Evolutionary conservation across 164 flowering plant genomes (phyloP), one percentile per base, ranked within the genome.

Genomic region (Piper longum): DNA sequence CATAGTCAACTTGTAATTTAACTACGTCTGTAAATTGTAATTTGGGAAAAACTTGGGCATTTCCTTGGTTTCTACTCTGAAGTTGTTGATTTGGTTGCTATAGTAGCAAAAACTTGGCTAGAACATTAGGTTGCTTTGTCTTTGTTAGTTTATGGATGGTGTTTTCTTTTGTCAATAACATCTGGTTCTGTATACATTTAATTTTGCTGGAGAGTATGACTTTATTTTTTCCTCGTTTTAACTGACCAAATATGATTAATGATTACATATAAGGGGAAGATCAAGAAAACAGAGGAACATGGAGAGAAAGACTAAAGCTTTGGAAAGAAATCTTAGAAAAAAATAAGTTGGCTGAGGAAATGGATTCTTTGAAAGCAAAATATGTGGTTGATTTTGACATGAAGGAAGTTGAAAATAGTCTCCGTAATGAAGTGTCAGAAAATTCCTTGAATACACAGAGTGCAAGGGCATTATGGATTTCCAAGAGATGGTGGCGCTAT

Each of bases 401-500:
- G 98, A 82, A 86, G 78, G 98, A 89, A 77, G 95, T 93, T 63
- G 93, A 88, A 68, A 82, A 82, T 61, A 89, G 98, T 76, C 95
- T 93, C 57, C 88, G 80, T 36, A 82, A 84, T 74, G 96, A 93
- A 69, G 82, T 88, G 52, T 80, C 71, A 45, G 85, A 83, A 62
- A 89, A 79, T 75, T 71, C 62, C 43, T 69, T 79, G 52, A 76
- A 76, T 17, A 62, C 84, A 16, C 77, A 77, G n/a, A 88, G 95
- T 54, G 66, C 77, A 18, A 84, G 97, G 67, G 95, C 85, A 19
- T 64, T 86, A 43, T 93, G 98, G 98, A 86, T 89, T 73, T 74
- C 97, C 59, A 93, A 93, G 78, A 84, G 97, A 79, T 93, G 98
- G 98, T 93, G 98, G 98, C 85, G 82, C 41, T 93, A 93, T 74